A percentile compares a stretch with the other conserved stretches of the same genome.
Evolutionary conservation across 2,329 filamentous ascomycete genomes (phyloP).

Genomic region (Alternaria triticina): DNA sequence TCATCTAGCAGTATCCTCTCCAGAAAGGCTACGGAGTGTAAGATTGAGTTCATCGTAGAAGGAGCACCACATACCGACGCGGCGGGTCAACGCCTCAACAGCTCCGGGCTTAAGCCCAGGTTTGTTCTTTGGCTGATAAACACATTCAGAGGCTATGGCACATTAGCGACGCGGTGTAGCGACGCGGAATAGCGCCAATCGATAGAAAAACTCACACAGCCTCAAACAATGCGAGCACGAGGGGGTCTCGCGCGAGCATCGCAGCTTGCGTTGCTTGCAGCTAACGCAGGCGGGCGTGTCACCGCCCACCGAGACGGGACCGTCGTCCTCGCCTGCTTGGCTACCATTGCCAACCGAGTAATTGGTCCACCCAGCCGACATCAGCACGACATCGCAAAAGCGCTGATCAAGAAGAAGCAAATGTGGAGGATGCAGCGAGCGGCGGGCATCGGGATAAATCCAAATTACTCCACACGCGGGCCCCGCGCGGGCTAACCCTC

Average conservation of each 20-base stretch:
- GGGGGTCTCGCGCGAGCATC: conserved; percentile 40
- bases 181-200: neutral
- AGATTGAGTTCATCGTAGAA: conserved; percentile 8
- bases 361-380: conserved; percentile 43
- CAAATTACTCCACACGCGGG: conserved; percentile 25
- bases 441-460: conserved; percentile 38
- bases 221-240: conserved; percentile 43
- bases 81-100: conserved; percentile 42
- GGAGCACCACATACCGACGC: conserved; percentile 31
- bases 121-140: conserved; percentile 43
- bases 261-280: conserved; percentile 43
- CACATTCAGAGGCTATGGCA: conserved; percentile 33
- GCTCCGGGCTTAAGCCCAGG: conserved; percentile 43
- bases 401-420: conserved; percentile 22
- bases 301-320: conserved; percentile 30
- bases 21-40: conserved; percentile 31
- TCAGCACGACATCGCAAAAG: conserved; percentile 31
- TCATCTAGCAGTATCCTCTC: conserved; percentile 41
- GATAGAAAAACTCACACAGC: conserved; percentile 31
- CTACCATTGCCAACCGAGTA: conserved; percentile 36
- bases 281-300: conserved; percentile 40
- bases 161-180: conserved; percentile 13
- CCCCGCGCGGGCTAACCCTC: conserved; percentile 28
- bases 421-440: conserved; percentile 29
- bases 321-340: conserved; percentile 33